Percentiles rank a stretch among this genome's conserved stretches.
These are phyloP conservation scores for Nelumbo lutea DNA, from an alignment of 164 flowering plant species.

Conservation along the genomic window DNA sequence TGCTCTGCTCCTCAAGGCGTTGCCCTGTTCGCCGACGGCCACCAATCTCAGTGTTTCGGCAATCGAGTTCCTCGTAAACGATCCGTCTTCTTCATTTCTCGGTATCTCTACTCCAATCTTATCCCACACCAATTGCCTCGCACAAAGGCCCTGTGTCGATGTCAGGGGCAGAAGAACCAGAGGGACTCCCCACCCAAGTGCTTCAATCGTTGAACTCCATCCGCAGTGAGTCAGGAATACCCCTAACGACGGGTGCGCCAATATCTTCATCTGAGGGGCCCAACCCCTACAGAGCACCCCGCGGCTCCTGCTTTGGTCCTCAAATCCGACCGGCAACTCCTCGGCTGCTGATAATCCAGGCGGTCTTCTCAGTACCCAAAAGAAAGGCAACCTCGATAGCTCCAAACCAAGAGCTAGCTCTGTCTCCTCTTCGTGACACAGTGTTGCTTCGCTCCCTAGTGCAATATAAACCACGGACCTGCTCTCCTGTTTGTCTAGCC, in stretches of 20 bases:
- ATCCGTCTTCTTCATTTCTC: slow-evolving; percentile 16
- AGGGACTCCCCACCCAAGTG: slow-evolving; percentile 1
- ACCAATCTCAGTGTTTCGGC: slow-evolving; percentile 14
- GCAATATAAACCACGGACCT: slow-evolving; percentile 29
- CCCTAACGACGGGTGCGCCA: slow-evolving; percentile 26
- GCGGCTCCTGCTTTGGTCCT: slow-evolving; percentile 16
- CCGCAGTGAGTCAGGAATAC: slow-evolving; percentile 27
- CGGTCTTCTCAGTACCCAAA: slow-evolving; percentile 23
- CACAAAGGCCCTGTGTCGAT: slow-evolving; percentile 16
- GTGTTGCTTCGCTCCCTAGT: slow-evolving; percentile 24
- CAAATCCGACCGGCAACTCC: slow-evolving; percentile 25
- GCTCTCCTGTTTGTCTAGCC: slow-evolving; percentile 18
- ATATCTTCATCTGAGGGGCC: slow-evolving; percentile 29
- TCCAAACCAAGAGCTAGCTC: slow-evolving; percentile 31
- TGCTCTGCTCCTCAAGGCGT: slow-evolving; percentile 5
- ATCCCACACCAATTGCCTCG: slow-evolving; percentile 17
- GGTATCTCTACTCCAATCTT: slow-evolving; percentile 12
- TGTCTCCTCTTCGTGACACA: slow-evolving; percentile 13
- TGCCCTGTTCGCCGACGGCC: slow-evolving; percentile 11
- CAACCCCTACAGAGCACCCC: slow-evolving; percentile 23
- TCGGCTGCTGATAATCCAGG: neutral
- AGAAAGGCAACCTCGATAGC: slow-evolving; percentile 26
- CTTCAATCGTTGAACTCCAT: slow-evolving; percentile 24
- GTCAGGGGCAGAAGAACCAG: slow-evolving; percentile 15
- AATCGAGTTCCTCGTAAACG: slow-evolving; percentile 17